Evolutionary conservation across 345 rosid genomes (phyloP).

Genomic region (Eucalyptus paniculata): DNA sequence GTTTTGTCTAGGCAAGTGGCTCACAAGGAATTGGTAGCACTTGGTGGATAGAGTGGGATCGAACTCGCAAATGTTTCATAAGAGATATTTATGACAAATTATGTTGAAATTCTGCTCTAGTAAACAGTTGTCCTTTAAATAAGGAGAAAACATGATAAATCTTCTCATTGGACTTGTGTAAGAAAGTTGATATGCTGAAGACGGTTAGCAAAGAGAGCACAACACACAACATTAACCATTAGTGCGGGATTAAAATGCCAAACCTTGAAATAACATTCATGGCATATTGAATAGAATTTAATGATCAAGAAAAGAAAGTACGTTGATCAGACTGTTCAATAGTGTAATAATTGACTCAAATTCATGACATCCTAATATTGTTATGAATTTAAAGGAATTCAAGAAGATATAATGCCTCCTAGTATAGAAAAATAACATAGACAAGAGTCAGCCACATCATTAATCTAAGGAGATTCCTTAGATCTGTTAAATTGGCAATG

Average conservation of each 20-base stretch:
- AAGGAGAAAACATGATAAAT: background rate
- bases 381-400: too few species aligned
- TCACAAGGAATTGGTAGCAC: background rate
- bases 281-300: background rate
- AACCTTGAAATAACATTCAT: background rate
- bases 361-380: too few species aligned
- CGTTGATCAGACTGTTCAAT: fast-evolving
- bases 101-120: background rate
- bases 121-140: background rate
- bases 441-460: background rate
- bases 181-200: background rate
- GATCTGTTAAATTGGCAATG: background rate
- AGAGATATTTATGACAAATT: background rate
- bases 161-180: background rate
- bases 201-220: background rate
- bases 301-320: background rate
- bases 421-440: too few species aligned
- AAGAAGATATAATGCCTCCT: background rate
- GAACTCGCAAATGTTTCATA: fast-evolving
- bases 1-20: background rate
- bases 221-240: background rate
- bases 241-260: background rate
- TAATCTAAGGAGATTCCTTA: background rate
- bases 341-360: background rate
- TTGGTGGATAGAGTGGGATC: background rate